Evolutionary conservation across 257 asterid species (phyloP).

Genomic region (Scutellaria galericulata): DNA sequence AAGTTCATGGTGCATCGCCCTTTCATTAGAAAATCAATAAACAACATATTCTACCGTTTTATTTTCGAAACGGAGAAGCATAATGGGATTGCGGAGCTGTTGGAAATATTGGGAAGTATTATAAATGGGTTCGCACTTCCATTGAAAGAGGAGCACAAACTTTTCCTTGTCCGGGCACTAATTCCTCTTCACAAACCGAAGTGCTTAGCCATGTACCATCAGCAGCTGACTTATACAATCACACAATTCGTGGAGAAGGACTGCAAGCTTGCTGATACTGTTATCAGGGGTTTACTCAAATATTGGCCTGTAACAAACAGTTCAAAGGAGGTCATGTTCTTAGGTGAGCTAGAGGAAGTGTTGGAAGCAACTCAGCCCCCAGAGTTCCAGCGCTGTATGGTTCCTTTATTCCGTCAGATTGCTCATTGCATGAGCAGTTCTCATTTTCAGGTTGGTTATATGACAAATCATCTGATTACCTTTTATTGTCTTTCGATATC

Average conservation of each 20-base stretch:
- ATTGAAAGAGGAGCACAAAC: slow-evolving; percentile 90
- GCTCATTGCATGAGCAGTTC: slow-evolving; percentile 74
- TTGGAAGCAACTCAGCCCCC: slow-evolving; percentile 83
- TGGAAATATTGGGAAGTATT: slow-evolving; percentile 91
- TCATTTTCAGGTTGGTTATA: slow-evolving; percentile 69
- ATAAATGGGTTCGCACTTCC: slow-evolving; percentile 92
- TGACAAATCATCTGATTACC: too few relatives aligned
- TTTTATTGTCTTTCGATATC: too few relatives aligned
- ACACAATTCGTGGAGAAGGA: slow-evolving; percentile 83
- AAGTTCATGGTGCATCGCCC: slow-evolving; percentile 99
- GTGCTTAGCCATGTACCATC: slow-evolving; percentile 72
- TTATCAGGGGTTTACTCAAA: slow-evolving; percentile 74
- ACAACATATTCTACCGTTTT: slow-evolving; percentile 78
- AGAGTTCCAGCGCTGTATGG: slow-evolving; percentile 85
- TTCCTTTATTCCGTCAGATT: slow-evolving; percentile 71
- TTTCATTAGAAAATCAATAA: slow-evolving; percentile 78
- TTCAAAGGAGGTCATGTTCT: slow-evolving; percentile 83
- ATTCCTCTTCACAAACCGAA: slow-evolving; percentile 82
- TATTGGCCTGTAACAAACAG: slow-evolving; percentile 88
- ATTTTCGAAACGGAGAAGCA: slow-evolving; percentile 89
- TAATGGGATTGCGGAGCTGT: slow-evolving; percentile 85
- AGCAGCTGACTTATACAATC: slow-evolving; percentile 79
- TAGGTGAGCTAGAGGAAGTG: slow-evolving; percentile 85
- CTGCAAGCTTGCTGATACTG: slow-evolving; percentile 83
- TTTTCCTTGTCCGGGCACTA: slow-evolving; percentile 84